phyloP scores from a whole-genome alignment of 1,284 basidiomycete species.

The Phellinidium pouzarii region DNA sequence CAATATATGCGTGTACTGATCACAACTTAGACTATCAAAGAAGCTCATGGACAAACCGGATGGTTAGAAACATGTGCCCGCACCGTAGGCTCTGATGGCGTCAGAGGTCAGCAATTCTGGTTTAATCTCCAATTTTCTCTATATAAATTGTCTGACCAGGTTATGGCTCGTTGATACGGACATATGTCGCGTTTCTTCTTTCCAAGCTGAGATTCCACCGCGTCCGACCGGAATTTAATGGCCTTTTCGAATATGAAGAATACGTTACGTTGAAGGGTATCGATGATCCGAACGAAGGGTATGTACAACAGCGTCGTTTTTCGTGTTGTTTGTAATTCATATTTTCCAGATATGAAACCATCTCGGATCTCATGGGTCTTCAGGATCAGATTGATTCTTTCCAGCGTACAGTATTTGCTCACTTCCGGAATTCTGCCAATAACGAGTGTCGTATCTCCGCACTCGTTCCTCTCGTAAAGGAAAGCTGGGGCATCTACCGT shows the following conservation, averaged over 20 bases:
- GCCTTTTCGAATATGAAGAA: constrained; percentile 94
- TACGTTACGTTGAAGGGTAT: constrained; percentile 94
- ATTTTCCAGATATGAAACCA: constrained; percentile 82
- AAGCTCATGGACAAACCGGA: constrained; percentile 91
- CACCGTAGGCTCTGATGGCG: constrained; percentile 76
- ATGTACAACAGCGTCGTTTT: constrained; percentile 15
- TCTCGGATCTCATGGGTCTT: constrained; percentile 89
- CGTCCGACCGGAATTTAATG: constrained; percentile 91
- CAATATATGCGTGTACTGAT: constrained; percentile 1
- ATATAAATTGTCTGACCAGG: constrained; percentile 39
- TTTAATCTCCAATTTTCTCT: constrained; percentile 1
- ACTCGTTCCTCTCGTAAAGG: constrained; percentile 91
- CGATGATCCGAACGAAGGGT: constrained; percentile 98
- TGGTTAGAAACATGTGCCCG: constrained; percentile 95
- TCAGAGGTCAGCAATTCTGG: constrained; percentile 51
- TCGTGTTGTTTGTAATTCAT: constrained; percentile 14
- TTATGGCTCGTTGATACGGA: constrained; percentile 86
- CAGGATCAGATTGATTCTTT: constrained; percentile 98
- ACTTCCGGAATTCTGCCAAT: constrained; percentile 84
- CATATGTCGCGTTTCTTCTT: constrained; percentile 90
- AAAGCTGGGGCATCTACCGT: constrained; percentile 95
- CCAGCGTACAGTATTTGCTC: constrained; percentile 91
- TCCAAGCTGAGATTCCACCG: constrained; percentile 95
- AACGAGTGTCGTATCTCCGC: constrained; percentile 95
- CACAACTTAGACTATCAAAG: constrained; percentile 73